Base-by-base conservation (phyloP, 2,329 filamentous ascomycete species). In the Didymella pomorum region DNA sequence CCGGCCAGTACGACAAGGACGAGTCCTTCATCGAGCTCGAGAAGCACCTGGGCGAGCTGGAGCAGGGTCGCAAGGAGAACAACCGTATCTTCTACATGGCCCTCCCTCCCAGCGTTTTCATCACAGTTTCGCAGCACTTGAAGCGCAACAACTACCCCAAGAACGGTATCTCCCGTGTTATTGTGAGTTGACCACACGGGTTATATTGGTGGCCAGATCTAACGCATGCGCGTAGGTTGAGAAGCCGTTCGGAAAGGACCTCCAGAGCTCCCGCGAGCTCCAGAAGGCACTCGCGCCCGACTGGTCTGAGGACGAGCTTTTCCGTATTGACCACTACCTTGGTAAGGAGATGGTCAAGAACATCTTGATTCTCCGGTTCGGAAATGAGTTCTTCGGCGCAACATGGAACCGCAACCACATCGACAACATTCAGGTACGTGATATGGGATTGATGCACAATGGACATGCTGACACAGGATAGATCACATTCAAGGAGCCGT, bases 321-420 rank as follows among this genome's bases (percentile, higher is more conserved):
- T 96, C 88, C 93, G 95, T 76, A 99, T 99, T 74, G 95, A 99
- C 79, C 95, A 99, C 83, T 99, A 99, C 80, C 87, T 99, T 46
- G 96, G 96, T 73, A 99, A 99, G 86, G 95, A 99, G 82, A 99
- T 99, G 95, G 95, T 99, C 73, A 99, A 99, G 88, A 99, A 99
- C 82, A 96, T 99, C 69, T 86, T 99, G 67, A 97, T 99, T 70
- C 87, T 99, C 68, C 88, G 96, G 76, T 99, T 99, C 77, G 96
- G 95, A 71, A 99, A 99, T 83, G 93, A 96, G 69, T 99, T 99
- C 86, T 91, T 99, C 71, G 93, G 93, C 67, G 94, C 95, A 42
- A 99, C 94, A 59, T 99, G 95, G 95, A 99, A 98, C 84, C 88
- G 95, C 69, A 93, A 97, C 79, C 94, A 98, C 84, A 99, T 99